phyloP scores from a whole-genome alignment of 352 stramenopile species.

The Phytophthora multivora region DNA sequence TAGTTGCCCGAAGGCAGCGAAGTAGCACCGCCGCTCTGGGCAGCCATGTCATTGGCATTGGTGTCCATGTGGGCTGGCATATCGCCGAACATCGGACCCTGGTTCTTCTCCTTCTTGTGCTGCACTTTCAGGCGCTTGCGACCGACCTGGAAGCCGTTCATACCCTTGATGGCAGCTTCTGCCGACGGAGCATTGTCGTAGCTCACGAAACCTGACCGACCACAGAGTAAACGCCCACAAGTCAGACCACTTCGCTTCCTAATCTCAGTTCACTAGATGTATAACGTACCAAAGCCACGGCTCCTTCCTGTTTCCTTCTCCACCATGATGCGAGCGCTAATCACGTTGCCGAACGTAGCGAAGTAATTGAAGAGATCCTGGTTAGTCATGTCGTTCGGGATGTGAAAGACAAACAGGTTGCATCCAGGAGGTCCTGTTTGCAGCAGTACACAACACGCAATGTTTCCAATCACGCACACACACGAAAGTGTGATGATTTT shows the following conservation, averaged over 20 bases:
- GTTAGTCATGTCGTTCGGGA: conserved; percentile 98
- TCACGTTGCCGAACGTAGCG: conserved; percentile 94
- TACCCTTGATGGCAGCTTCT: conserved; percentile 93
- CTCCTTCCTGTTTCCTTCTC: conserved; percentile 95
- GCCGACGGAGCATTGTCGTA: conserved; percentile 94
- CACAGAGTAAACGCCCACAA: neutral
- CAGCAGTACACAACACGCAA: conserved; percentile 50
- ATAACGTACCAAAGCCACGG: conserved; percentile 91
- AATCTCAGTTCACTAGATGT: neutral
- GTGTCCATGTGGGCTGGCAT: conserved; percentile 60
- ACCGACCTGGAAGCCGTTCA: conserved; percentile 97
- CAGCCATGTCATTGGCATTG: conserved; percentile 49
- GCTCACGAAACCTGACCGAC: conserved; percentile 93
- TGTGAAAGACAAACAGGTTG: conserved; percentile 99
- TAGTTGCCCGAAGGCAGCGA: conserved; percentile 49
- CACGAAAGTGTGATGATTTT: conserved; percentile 41
- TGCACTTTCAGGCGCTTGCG: conserved; percentile 97
- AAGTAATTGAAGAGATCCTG: conserved; percentile 97
- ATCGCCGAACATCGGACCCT: conserved; percentile 70
- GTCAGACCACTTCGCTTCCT: too few species aligned
- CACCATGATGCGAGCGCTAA: conserved; percentile 97
- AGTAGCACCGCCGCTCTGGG: conserved; percentile 36
- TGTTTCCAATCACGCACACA: conserved; percentile 50
- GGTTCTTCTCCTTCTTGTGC: conserved; percentile 92
- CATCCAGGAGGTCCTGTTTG: conserved; percentile 91